These are phyloP conservation scores for Musa troglodytarum DNA, from an alignment of 176 grass and related monocot species.

Conservation along the genomic window DNA sequence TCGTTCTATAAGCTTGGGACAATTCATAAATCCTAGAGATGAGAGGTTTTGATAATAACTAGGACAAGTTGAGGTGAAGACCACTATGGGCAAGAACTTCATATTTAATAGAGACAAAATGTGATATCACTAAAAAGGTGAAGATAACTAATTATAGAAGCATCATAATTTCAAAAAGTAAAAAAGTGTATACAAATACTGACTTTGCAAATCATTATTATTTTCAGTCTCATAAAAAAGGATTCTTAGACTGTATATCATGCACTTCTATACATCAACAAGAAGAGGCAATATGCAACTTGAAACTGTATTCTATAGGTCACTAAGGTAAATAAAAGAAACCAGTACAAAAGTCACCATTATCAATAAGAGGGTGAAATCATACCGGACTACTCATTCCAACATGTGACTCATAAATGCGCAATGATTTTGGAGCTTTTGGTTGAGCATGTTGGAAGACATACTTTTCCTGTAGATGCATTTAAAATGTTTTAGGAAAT, in stretches of 20 bases:
- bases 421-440: constrained; percentile 80
- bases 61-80: too few relatives aligned
- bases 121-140: too few relatives aligned
- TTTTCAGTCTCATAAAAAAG: background rate
- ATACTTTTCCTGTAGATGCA: constrained; percentile 74
- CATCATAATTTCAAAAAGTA: background rate
- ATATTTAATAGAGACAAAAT: too few relatives aligned
- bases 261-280: background rate
- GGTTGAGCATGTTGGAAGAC: constrained; percentile 85
- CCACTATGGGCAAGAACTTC: too few relatives aligned
- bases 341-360: background rate
- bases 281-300: background rate
- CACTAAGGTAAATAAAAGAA: background rate
- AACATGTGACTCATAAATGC: constrained; percentile 96
- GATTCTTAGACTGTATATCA: background rate
- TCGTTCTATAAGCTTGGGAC: too few relatives aligned
- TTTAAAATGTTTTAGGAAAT: constrained; percentile 8
- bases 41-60: too few relatives aligned
- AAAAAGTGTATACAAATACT: background rate
- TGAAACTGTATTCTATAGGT: background rate
- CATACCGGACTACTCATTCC: constrained; percentile 96
- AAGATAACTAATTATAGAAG: background rate
- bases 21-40: too few relatives aligned
- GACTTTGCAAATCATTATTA: background rate
- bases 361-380: constrained; percentile 11